Conservation (phyloP, 768 basidiomycete species). For the Holtermannia corniformis region DNA sequence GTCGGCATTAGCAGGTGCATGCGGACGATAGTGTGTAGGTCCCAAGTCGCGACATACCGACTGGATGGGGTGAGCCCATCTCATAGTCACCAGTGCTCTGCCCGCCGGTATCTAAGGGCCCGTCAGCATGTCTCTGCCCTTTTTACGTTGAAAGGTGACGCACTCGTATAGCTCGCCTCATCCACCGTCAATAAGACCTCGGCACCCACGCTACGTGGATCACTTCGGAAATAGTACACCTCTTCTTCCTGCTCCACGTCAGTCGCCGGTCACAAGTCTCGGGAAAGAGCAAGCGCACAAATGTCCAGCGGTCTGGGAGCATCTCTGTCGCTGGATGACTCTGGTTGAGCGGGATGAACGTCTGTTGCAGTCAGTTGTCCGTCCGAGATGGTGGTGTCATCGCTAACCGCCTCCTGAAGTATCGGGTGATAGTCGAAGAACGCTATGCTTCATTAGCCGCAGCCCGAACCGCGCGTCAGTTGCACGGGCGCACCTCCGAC, state of each 20-base stretch:
- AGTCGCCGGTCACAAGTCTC: neutral
- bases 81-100: slow-evolving; percentile 47
- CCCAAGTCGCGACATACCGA: slow-evolving; percentile 54
- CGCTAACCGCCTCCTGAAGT: slow-evolving; percentile 56
- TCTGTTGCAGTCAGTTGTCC: slow-evolving; percentile 23
- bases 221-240: slow-evolving; percentile 59
- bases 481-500: slow-evolving; percentile 45
- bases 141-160: slow-evolving; percentile 5
- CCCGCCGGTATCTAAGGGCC: slow-evolving; percentile 41
- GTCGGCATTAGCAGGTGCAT: neutral
- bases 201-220: slow-evolving; percentile 58
- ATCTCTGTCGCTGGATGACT: slow-evolving; percentile 56
- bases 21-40: neutral
- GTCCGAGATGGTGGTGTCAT: neutral
- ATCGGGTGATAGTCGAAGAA: slow-evolving; percentile 63
- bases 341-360: slow-evolving; percentile 51
- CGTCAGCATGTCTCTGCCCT: too few species aligned
- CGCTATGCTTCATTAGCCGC: slow-evolving; percentile 46
- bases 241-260: slow-evolving; percentile 36
- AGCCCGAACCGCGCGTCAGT: neutral
- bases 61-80: slow-evolving; percentile 68
- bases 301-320: slow-evolving; percentile 42
- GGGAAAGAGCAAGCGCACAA: slow-evolving; percentile 13
- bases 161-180: slow-evolving; percentile 56
- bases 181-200: slow-evolving; percentile 56